These are phyloP conservation scores for Pseudopithomyces chartarum DNA, from an alignment of 2,329 filamentous ascomycete genomes.

Conservation along the genomic window DNA sequence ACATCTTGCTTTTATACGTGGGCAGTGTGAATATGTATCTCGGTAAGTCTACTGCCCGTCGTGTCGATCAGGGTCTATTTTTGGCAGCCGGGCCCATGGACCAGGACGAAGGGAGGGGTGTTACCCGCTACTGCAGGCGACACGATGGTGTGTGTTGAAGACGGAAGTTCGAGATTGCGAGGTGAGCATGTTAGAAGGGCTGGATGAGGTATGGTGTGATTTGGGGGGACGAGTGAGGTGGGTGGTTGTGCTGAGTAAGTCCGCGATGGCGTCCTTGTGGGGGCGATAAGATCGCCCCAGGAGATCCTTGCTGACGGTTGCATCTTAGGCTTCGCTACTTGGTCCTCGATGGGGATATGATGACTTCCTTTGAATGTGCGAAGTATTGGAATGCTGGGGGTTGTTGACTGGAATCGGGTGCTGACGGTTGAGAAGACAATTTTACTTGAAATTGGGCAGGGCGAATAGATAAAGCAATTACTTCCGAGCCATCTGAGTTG, in stretches of 20 bases:
- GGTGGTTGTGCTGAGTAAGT: constrained; percentile 8
- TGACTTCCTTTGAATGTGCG: not conserved
- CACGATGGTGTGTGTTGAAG: not conserved
- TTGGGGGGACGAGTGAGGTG: not conserved
- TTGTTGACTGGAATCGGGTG: not conserved
- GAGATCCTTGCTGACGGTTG: not conserved
- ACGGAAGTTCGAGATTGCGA: not conserved
- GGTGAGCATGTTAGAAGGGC: not conserved
- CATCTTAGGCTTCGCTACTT: not conserved
- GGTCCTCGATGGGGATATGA: not conserved
- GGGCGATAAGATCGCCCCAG: not conserved
- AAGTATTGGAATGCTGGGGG: not conserved
- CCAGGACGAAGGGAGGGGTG: constrained; percentile 2
- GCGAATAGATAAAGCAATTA: not conserved
- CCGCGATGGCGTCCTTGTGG: constrained; percentile 1
- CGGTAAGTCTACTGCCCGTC: not conserved
- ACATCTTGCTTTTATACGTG: not conserved
- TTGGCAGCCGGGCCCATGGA: constrained; percentile 1
- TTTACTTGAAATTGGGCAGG: not conserved
- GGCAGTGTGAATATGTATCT: not conserved
- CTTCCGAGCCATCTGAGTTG: not conserved
- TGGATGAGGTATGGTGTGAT: not conserved
- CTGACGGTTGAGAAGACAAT: too few relatives aligned
- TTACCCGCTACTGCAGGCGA: not conserved
- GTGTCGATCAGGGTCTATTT: constrained; percentile 2